Base-by-base conservation (phyloP, 2,329 filamentous ascomycete genomes). In the Sarocladiaceae sp. region DNA sequence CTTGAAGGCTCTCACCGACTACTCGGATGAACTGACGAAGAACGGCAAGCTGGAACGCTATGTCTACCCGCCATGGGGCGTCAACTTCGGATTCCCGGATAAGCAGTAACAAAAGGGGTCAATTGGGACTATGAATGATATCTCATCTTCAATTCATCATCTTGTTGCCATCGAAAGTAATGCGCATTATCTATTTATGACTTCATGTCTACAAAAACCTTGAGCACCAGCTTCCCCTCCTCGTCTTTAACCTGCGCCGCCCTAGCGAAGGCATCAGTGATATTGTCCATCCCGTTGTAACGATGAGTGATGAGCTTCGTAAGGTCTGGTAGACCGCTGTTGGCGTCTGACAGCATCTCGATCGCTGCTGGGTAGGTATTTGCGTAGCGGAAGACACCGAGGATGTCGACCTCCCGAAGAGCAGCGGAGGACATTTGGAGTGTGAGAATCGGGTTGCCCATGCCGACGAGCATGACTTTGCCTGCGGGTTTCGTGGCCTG, bases 11-110 rank as follows among this genome's bases (percentile, higher is more conserved):
- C 70, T 85, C 13, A 69, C 75, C 58, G 77, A 76, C 49, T 83
- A 83, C 66, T 79, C 79, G 1, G 68, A 72, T 22, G 69, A 73
- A 29, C 65, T 84, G 40, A 64, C 68, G 23, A 70, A 70, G 58
- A 74, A 74, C 55, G 73, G 75, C 42, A 77, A 81, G 68, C 63
- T 81, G 54, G 71, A 79, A 68, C 74, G 82, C 59, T 88, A 81
- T 56, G 82, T 88, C 29, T 87, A 84, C 65, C 86, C 86, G 58
- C 79, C 83, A 1, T 88, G 88, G 61, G 83, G 82, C 2, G 69
- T 86, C 47, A 75, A 85, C 61, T 85, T 89, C 65, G 85, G 85
- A 2, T 88, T 88, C 72, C 84, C 84, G n/a, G 86, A 88, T 64
- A 86, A 86, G 76, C 62, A 57, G 48, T 64, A 59, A 47, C 6